Conservation (phyloP, 2,329 filamentous ascomycete genomes). For the Diaporthe caulivora region DNA sequence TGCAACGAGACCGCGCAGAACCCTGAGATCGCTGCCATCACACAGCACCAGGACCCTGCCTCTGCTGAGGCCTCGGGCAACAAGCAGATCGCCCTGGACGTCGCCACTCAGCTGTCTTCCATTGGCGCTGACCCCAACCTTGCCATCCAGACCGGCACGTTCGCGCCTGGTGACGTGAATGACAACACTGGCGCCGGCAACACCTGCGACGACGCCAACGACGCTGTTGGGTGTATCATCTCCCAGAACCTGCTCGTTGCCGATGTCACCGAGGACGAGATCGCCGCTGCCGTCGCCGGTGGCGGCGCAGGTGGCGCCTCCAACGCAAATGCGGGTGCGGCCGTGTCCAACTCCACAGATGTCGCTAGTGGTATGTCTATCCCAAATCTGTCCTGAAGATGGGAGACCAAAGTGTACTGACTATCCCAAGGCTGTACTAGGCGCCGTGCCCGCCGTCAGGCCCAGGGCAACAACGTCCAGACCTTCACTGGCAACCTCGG, state of each 20-base stretch:
- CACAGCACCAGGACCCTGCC: conserved; percentile 77
- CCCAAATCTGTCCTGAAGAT: not conserved
- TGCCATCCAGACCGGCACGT: conserved; percentile 73
- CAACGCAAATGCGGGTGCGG: not conserved
- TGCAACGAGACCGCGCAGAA: conserved; percentile 72
- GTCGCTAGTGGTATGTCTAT: conserved; percentile 36
- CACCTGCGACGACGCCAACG: conserved; percentile 63
- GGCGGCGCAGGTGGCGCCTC: conserved; percentile 21
- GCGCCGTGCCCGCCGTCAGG: conserved; percentile 22
- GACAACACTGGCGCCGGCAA: conserved; percentile 54
- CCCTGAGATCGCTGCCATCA: conserved; percentile 73
- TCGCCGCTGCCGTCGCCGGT: conserved; percentile 61
- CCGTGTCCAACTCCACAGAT: conserved; percentile 36
- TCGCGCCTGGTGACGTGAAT: conserved; percentile 63
- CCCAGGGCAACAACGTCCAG: conserved; percentile 55
- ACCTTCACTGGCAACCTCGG: conserved; percentile 59
- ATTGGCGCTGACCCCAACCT: conserved; percentile 73
- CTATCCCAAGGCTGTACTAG: conserved; percentile 2
- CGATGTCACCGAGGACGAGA: conserved; percentile 66
- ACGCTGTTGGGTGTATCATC: conserved; percentile 68
- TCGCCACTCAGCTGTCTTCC: conserved; percentile 70
- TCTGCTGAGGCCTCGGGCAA: conserved; percentile 69
- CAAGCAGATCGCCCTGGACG: conserved; percentile 70
- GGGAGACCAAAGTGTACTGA: not conserved
- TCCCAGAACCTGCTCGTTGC: conserved; percentile 65